These are phyloP conservation scores for Mortierella sp. DNA, from an alignment of 371 early-diverging fungal genomes.

Conservation along the genomic window DNA sequence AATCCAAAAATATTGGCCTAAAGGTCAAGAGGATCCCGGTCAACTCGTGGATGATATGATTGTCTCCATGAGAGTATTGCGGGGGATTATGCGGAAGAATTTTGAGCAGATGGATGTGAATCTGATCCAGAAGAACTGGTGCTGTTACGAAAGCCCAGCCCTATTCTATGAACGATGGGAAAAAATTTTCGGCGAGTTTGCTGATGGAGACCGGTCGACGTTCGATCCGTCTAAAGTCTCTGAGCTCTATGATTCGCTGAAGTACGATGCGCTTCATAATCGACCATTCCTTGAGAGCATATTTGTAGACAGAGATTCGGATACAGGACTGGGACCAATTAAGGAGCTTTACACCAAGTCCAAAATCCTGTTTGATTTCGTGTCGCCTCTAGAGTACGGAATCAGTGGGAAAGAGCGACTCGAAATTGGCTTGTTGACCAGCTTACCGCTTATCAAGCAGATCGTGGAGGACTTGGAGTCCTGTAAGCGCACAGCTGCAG, in stretches of 20 bases:
- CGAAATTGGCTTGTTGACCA: conserved; percentile 82
- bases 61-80: conserved; percentile 68
- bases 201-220: conserved; percentile 63
- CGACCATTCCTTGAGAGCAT: conserved; percentile 79
- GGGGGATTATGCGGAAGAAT: conserved; percentile 78
- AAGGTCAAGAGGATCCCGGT: conserved; percentile 68
- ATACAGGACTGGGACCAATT: conserved; percentile 19
- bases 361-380: conserved; percentile 87
- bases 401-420: conserved; percentile 80
- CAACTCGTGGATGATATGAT: conserved; percentile 74
- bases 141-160: conserved; percentile 76
- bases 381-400: conserved; percentile 93
- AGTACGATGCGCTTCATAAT: conserved; percentile 94
- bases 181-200: conserved; percentile 86
- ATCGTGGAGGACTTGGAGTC: conserved; percentile 78
- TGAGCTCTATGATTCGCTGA: conserved; percentile 92
- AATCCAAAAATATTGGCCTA: conserved; percentile 64
- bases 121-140: conserved; percentile 72
- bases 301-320: conserved; percentile 53
- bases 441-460: conserved; percentile 73
- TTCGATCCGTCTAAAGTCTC: conserved; percentile 88
- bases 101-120: conserved; percentile 64
- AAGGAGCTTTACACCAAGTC: conserved; percentile 78
- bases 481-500: conserved; percentile 55
- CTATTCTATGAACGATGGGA: conserved; percentile 94